A percentile compares a stretch with the other conserved stretches of the same genome.
phyloP scores from a whole-genome alignment of 257 asterid genomes.

The Scutellaria galericulata region DNA sequence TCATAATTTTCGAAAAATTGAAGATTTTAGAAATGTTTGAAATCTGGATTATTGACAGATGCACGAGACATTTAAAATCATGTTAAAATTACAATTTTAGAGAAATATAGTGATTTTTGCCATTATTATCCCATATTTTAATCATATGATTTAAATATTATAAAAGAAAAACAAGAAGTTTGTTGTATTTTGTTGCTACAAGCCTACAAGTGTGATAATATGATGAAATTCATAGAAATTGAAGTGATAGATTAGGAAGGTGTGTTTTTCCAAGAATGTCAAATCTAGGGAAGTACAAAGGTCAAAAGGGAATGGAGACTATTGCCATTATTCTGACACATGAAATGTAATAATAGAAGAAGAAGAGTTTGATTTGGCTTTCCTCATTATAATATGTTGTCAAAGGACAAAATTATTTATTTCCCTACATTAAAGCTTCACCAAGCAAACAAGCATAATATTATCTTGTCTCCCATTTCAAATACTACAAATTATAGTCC shows the following conservation, averaged over 20 bases:
- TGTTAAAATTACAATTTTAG: too few relatives aligned
- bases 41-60: too few relatives aligned
- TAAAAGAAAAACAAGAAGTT: not conserved
- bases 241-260: conserved; percentile 17
- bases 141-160: not conserved
- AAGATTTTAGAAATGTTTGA: too few relatives aligned
- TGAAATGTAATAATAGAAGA: not conserved
- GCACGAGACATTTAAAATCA: too few relatives aligned
- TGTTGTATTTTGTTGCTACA: not conserved
- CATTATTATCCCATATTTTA: too few relatives aligned
- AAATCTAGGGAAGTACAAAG: conserved; percentile 46
- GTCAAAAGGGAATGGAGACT: conserved; percentile 43
- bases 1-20: too few relatives aligned
- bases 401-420: not conserved
- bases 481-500: too few relatives aligned
- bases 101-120: not conserved
- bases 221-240: conserved; percentile 31
- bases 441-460: conserved; percentile 58
- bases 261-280: conserved; percentile 49
- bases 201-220: not conserved
- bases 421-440: conserved; percentile 14
- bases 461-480: conserved; percentile 32
- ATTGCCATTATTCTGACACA: conserved; percentile 25
- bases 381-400: not conserved
- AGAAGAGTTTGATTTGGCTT: conserved; percentile 18